Base-by-base conservation (phyloP, 2,329 filamentous ascomycete species). In the Cryphonectria parasitica region DNA sequence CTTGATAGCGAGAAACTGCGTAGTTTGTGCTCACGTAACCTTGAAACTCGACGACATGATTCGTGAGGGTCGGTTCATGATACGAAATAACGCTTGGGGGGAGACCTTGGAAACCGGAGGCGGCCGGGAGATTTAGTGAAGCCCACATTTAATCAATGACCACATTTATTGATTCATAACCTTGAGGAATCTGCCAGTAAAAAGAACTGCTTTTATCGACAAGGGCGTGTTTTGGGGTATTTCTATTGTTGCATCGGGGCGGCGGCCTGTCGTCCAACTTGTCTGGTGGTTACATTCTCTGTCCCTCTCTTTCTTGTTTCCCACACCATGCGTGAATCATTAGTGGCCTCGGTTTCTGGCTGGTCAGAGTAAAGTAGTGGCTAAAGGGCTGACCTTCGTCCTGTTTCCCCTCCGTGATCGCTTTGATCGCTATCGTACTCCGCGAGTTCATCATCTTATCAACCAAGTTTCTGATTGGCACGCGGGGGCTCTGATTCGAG, bases 21-120 rank as follows among this genome's bases (percentile, higher is more conserved):
- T 61, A 25, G 31, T 11, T 62, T 36, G 13, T 60, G 71, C 71
- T 72, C 69, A 72, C 71, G 69, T 72, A 70, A 72, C 66, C 69
- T 31, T 36, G 22, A 58, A 65, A 58, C 13, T 36, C 15, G 22
- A 19, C 13, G 13, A 7, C 34, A 19, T 72, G 71, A 72, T 71
- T 72, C 68, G 71, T 63, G 28, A 63, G 39, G 6, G 19, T 3
- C 28, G 28, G 28, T 22, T 66, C 61, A 7, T 1, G 64, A 72
- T 72, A 67, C 36, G 71, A 31, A 22, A n/a, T 5, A 2, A 5
- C 43, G 15, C 4, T 49, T 22, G 22, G 45, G 45, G 34, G 34
- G 34, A n/a, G 15, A 41, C 39, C 64, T 6, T 69, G 68, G 34
- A 54, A 25, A 45, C 43, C 71, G 71, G 68, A 66, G 69, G 68